Percentiles rank a stretch among this genome's conserved stretches.
Evolutionary conservation across 805 yeast genomes (phyloP).

Genomic region (Candida fluviatilis): DNA sequence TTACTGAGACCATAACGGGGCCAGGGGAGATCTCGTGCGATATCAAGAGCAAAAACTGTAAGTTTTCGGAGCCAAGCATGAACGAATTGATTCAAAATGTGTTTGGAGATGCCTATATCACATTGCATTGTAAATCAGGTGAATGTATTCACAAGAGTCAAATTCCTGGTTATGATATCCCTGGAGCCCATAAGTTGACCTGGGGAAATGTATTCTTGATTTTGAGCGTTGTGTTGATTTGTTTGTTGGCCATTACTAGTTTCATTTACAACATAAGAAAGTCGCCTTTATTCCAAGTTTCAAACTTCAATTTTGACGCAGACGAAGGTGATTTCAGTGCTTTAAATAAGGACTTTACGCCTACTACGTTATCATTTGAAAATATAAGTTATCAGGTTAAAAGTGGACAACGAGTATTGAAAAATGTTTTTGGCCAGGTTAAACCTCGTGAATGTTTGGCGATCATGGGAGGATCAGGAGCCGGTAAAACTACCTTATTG

Average conservation of each 20-base stretch:
- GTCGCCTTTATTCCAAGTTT: conserved; percentile 55
- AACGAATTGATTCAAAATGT: conserved; percentile 84
- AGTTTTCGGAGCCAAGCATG: conserved; percentile 93
- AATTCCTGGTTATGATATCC: conserved; percentile 83
- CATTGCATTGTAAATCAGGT: conserved; percentile 75
- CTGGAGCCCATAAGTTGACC: conserved; percentile 46
- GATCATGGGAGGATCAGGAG: conserved; percentile 98
- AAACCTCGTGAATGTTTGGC: conserved; percentile 89
- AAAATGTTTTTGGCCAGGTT: conserved; percentile 67
- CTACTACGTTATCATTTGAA: conserved; percentile 74
- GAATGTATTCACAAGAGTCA: conserved; percentile 93
- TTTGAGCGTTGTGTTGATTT: conserved; percentile 38
- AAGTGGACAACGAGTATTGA: conserved; percentile 50
- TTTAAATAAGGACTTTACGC: conserved; percentile 52
- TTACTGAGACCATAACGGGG: conserved; percentile 83
- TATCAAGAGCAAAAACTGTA: conserved; percentile 55
- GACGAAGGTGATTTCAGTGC: conserved; percentile 29
- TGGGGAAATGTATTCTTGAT: conserved; percentile 46
- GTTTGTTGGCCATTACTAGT: conserved; percentile 39
- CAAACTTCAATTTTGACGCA: conserved; percentile 26
- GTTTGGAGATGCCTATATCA: conserved; percentile 92
- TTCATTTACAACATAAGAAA: conserved; percentile 48
- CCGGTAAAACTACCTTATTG: conserved; percentile 91
- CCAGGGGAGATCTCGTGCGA: conserved; percentile 93
- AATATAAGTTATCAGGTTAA: conserved; percentile 56